Percentiles rank a stretch among this genome's conserved stretches.
Conservation (phyloP, 75 land plant species). For the Cryptomeria japonica region DNA sequence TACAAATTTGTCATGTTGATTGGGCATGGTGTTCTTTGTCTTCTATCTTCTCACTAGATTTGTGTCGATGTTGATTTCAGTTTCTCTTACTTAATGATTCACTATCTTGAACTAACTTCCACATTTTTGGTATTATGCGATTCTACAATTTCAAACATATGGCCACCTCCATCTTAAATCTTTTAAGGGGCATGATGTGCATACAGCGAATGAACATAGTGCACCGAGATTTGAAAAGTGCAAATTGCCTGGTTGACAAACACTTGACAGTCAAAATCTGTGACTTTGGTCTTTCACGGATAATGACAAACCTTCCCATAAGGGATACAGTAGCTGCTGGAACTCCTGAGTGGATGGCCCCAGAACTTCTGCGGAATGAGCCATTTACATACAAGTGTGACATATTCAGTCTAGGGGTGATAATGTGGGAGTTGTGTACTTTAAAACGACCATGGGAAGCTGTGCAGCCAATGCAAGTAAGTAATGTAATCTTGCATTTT, state of each 20-base stretch:
- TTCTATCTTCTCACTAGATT: neutral
- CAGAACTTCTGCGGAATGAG: slow-evolving; percentile 93
- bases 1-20: neutral
- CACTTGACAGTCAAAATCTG: slow-evolving; percentile 94
- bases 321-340: slow-evolving; percentile 84
- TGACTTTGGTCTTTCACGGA: slow-evolving; percentile 92
- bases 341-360: slow-evolving; percentile 99
- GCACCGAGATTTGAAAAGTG: slow-evolving; percentile 95
- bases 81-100: neutral
- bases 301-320: slow-evolving; percentile 55
- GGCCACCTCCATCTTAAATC: neutral
- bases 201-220: slow-evolving; percentile 94
- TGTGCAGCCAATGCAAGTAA: slow-evolving; percentile 76
- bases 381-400: slow-evolving; percentile 97
- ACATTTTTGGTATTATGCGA: neutral
- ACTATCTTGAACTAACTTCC: neutral
- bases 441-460: slow-evolving; percentile 94
- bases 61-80: neutral
- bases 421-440: slow-evolving; percentile 97
- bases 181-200: slow-evolving; percentile 91
- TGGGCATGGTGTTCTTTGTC: neutral
- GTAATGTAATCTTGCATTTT: neutral
- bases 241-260: slow-evolving; percentile 94
- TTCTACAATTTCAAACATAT: neutral
- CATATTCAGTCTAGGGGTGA: slow-evolving; percentile 90